Evolutionary conservation across 2,329 filamentous ascomycete genomes (phyloP).

Genomic region (Calonectria honghensis): DNA sequence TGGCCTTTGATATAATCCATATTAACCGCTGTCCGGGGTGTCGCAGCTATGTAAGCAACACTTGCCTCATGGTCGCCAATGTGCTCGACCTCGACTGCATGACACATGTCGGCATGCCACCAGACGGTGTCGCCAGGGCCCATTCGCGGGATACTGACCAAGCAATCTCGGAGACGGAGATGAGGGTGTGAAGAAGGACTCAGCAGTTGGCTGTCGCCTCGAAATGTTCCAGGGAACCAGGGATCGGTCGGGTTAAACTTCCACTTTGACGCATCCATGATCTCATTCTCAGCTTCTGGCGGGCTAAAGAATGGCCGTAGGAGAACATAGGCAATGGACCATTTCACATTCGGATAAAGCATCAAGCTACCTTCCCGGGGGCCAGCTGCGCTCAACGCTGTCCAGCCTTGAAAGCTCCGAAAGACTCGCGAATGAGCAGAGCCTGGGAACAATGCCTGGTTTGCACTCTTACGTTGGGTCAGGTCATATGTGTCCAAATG

Average conservation of each 20-base stretch:
- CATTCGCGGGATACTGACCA: conserved; percentile 18
- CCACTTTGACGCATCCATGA: conserved; percentile 29
- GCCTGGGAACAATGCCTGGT: conserved; percentile 19
- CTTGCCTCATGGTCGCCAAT: conserved; percentile 18
- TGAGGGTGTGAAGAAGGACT: conserved; percentile 23
- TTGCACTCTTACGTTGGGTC: conserved; percentile 14
- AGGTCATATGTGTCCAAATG: conserved; percentile 22
- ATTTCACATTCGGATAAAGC: conserved; percentile 29
- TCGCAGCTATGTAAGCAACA: conserved; percentile 28
- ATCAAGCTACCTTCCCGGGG: conserved; percentile 26
- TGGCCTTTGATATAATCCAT: conserved; percentile 23
- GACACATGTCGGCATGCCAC: conserved; percentile 33
- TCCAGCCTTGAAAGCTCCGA: conserved; percentile 29
- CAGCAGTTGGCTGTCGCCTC: conserved; percentile 10
- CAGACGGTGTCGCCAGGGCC: conserved; percentile 23
- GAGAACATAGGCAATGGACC: conserved; percentile 22
- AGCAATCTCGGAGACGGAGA: conserved; percentile 19
- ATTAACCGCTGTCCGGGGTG: conserved; percentile 11
- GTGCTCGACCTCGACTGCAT: conserved; percentile 25
- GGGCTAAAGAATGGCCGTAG: conserved; percentile 21
- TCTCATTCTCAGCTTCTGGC: neutral
- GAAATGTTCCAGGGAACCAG: conserved; percentile 13
- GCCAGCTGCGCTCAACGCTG: conserved; percentile 13
- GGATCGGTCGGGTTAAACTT: neutral
- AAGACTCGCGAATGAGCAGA: conserved; percentile 26